Percentiles rank a stretch among this genome's conserved stretches.
These are phyloP conservation scores for Claviceps monticola DNA, from an alignment of 2,329 filamentous ascomycete genomes.

Conservation along the genomic window DNA sequence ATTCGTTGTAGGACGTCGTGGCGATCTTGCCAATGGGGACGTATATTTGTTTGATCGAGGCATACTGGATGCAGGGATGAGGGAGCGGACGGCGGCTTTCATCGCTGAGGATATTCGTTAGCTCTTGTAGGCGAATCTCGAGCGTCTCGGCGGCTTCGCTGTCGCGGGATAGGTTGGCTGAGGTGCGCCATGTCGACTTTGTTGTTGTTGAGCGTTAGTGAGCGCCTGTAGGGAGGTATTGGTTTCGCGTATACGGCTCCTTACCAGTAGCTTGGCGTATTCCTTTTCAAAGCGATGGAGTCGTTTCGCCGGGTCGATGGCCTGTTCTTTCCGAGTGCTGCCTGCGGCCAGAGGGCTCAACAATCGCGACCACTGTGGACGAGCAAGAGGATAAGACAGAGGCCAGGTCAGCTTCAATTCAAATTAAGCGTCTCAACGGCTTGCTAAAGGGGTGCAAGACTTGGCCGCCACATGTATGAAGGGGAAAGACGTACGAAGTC, in stretches of 20 bases:
- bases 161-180: constrained; percentile 45
- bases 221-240: neutral
- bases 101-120: constrained; percentile 65
- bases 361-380: constrained; percentile 50
- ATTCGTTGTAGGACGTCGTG: constrained; percentile 69
- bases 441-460: neutral
- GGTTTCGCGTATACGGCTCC: constrained; percentile 7
- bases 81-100: constrained; percentile 79
- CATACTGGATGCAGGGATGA: constrained; percentile 83
- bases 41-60: constrained; percentile 76
- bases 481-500: constrained; percentile 37
- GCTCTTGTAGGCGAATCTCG: constrained; percentile 47
- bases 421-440: neutral
- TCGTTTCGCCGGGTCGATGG: constrained; percentile 48
- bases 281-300: constrained; percentile 54
- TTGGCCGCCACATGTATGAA: neutral
- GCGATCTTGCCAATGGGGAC: constrained; percentile 82
- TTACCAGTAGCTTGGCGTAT: constrained; percentile 47
- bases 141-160: constrained; percentile 48
- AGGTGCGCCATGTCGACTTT: constrained; percentile 44
- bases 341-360: constrained; percentile 47
- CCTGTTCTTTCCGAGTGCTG: constrained; percentile 42
- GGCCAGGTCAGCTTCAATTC: constrained; percentile 2
- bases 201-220: neutral
- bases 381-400: neutral